phyloP scores from a whole-genome alignment of 495 filamentous ascomycete species.

The Xylaria palmicola region DNA sequence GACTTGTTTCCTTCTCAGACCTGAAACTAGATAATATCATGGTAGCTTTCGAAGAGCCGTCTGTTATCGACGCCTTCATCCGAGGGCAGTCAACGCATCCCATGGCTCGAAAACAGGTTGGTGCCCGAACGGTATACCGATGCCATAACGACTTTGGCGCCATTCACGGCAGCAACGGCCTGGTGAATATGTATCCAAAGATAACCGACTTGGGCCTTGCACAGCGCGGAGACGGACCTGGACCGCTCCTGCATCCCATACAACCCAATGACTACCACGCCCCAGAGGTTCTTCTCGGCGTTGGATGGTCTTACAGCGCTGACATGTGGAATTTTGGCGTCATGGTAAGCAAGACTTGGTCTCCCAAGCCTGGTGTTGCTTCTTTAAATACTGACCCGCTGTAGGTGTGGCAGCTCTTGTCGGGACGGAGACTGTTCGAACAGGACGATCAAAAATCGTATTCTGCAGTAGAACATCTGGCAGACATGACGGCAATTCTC shows the following conservation, averaged over 20 bases:
- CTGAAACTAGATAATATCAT: slow-evolving; percentile 51
- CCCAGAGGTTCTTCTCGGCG: slow-evolving; percentile 40
- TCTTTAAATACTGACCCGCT: slow-evolving; percentile 6
- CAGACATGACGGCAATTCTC: slow-evolving; percentile 38
- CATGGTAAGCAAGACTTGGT: slow-evolving; percentile 21
- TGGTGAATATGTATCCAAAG: slow-evolving; percentile 31
- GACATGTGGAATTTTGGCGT: slow-evolving; percentile 44
- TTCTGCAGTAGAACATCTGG: slow-evolving; percentile 30
- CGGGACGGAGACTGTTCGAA: slow-evolving; percentile 29
- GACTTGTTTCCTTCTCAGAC: slow-evolving; percentile 34
- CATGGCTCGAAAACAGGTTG: slow-evolving; percentile 41
- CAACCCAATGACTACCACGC: slow-evolving; percentile 39
- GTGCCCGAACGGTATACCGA: slow-evolving; percentile 40
- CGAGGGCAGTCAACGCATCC: slow-evolving; percentile 36
- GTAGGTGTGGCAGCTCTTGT: slow-evolving; percentile 38
- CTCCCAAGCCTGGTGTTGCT: slow-evolving; percentile 3
- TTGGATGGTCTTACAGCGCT: slow-evolving; percentile 37
- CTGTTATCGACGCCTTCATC: slow-evolving; percentile 42
- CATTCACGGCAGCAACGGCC: slow-evolving; percentile 26
- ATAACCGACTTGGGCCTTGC: slow-evolving; percentile 46
- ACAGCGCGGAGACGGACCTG: slow-evolving; percentile 31
- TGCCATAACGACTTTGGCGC: slow-evolving; percentile 43
- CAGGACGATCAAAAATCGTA: slow-evolving; percentile 30
- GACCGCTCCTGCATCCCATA: slow-evolving; percentile 42
- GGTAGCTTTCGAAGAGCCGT: slow-evolving; percentile 44